Evolutionary conservation across 2,329 filamentous ascomycete species (phyloP), one percentile per base, ranked within the genome.

Genomic region (Microdochium paspali): DNA sequence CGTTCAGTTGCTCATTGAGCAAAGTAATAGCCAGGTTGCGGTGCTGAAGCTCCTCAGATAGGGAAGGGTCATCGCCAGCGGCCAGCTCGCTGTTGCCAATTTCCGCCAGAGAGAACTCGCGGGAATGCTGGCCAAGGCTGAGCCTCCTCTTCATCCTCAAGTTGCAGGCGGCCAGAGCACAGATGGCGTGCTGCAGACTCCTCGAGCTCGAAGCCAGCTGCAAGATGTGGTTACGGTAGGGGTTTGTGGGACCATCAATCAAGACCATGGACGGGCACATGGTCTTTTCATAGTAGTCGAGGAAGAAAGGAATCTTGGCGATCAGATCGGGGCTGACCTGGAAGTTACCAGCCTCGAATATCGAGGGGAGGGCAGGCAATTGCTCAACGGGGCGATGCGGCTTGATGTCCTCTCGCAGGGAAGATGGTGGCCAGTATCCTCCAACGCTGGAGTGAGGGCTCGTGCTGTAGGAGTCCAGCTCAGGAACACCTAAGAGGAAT

Each of bases 261-360:
- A 90, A 87, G 45, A 96, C 90, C 66, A 96, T 87, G 50, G 89
- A 88, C 4, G 88, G 87, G 55, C 90, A 93, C 69, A 97, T 90
- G 60, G 88, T 87, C 64, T 89, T 90, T 61, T 90, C 85, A 66
- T 95, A 96, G 66, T 95, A 95, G 62, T 94, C 86, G 71, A 96
- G 85, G 61, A 95, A 84, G 66, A 86, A 94, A 54, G 86, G 84
- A 71, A 95, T 85, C 60, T 89, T 85, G 49, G 84, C 80, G 51
- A 87, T 82, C 57, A 87, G 69, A 64, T 85, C 69, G 61, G 77
- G 61, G 74, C 72, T 73, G 70, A 79, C 68, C 60, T 74, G 76
- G 53, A 71, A 60, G 44, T 67, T 57, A 35, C 71, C 71, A 32
- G 65, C 62, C 47, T 75, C 72, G 53, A 71, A 66, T 25, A 69